A percentile compares a stretch with the other conserved stretches of the same genome.
phyloP scores from a whole-genome alignment of 257 asterid species.

The Rauvolfia tetraphylla region DNA sequence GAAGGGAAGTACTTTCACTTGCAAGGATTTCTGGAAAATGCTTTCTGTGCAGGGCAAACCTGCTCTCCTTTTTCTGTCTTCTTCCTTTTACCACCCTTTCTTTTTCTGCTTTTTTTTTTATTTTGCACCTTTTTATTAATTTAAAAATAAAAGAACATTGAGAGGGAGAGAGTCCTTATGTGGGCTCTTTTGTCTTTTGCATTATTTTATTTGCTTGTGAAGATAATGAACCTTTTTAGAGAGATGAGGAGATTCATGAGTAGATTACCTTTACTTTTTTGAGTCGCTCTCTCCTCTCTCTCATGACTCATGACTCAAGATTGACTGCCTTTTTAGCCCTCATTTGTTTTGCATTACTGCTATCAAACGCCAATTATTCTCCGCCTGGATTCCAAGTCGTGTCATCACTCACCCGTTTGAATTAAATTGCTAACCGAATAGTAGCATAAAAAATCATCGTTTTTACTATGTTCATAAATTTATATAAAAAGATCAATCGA shows the following conservation, averaged over 20 bases:
- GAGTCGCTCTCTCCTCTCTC: constrained; percentile 20
- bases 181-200: constrained; percentile 24
- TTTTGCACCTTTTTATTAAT: too few species aligned
- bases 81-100: too few species aligned
- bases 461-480: too few species aligned
- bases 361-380: background rate
- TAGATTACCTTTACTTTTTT: constrained; percentile 33
- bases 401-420: background rate
- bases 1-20: constrained; percentile 47
- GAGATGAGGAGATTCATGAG: constrained; percentile 66
- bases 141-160: background rate
- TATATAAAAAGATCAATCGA: too few species aligned
- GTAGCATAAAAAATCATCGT: too few species aligned
- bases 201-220: constrained; percentile 12
- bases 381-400: background rate
- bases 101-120: too few species aligned
- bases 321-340: constrained; percentile 55
- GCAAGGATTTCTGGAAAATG: constrained; percentile 49
- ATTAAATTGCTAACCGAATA: too few species aligned
- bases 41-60: constrained; percentile 31
- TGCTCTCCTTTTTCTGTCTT: constrained; percentile 35
- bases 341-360: constrained; percentile 26
- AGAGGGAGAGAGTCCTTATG: background rate
- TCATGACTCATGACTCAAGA: constrained; percentile 27
- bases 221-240: constrained; percentile 46